phyloP scores from a whole-genome alignment of 176 grass and related monocot genomes.

The Carex cristatella region DNA sequence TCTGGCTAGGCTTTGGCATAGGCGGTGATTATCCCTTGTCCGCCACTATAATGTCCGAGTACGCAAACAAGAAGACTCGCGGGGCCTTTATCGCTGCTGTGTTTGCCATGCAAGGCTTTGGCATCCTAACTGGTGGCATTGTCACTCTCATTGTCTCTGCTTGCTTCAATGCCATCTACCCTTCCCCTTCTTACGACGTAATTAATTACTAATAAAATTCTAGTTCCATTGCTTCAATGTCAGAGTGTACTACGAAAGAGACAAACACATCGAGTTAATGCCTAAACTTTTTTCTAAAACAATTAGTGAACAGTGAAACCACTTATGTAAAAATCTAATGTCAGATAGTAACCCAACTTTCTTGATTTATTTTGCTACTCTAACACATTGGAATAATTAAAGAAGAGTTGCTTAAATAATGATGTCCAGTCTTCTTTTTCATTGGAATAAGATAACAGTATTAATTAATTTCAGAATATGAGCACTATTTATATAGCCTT shows the following conservation, averaged over 20 bases:
- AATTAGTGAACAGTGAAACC: too few relatives aligned
- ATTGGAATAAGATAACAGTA: not conserved
- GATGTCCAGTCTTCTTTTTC: too few relatives aligned
- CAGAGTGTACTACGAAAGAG: not conserved
- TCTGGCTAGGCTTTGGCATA: conserved; percentile 94
- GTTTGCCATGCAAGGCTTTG: conserved; percentile 38
- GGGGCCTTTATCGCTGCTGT: conserved; percentile 13
- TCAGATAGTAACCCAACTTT: too few relatives aligned
- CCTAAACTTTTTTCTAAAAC: too few relatives aligned
- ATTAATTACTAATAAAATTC: too few relatives aligned
- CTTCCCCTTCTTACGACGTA: not conserved
- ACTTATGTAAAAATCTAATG: too few relatives aligned
- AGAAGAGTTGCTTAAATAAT: too few relatives aligned
- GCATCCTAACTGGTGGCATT: conserved; percentile 5
- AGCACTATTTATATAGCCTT: not conserved
- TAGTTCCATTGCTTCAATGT: not conserved
- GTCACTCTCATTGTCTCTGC: conserved; percentile 10
- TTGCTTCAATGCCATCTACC: conserved; percentile 3
- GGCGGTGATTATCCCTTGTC: conserved; percentile 58
- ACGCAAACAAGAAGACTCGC: conserved; percentile 10
- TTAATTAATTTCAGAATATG: not conserved
- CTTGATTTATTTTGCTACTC: too few relatives aligned
- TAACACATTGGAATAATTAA: too few relatives aligned
- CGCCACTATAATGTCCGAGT: conserved; percentile 15
- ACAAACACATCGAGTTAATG: not conserved